These are phyloP conservation scores for Kappamyces sp. DNA, from an alignment of 192 early-diverging fungal species.

Conservation along the genomic window DNA sequence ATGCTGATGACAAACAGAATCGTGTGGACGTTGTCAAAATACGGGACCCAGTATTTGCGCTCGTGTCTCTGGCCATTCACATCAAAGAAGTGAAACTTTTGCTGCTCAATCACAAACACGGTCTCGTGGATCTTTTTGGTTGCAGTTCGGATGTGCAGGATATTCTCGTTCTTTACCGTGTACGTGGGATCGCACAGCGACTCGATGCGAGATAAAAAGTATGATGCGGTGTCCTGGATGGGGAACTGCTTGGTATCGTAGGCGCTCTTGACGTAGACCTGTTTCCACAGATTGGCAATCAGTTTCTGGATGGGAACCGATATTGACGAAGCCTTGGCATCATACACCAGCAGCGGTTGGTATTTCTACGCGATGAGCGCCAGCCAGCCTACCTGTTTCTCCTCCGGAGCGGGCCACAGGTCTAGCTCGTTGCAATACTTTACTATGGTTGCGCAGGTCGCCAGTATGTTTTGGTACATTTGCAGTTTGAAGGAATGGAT, in stretches of 20 bases:
- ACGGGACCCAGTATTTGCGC: conserved; percentile 59
- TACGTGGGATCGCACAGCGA: not conserved
- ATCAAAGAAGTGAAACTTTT: conserved; percentile 39
- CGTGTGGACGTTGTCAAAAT: conserved; percentile 53
- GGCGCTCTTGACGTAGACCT: too few relatives aligned
- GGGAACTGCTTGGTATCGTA: too few relatives aligned
- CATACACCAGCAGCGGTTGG: too few relatives aligned
- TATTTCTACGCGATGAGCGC: too few relatives aligned
- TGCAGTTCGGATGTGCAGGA: not conserved
- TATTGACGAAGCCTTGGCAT: too few relatives aligned
- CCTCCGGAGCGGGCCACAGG: too few relatives aligned
- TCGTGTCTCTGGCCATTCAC: conserved; percentile 61
- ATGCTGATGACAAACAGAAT: conserved; percentile 61
- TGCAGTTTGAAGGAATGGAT: conserved; percentile 5
- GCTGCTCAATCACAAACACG: conserved; percentile 12
- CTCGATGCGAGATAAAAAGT: too few relatives aligned
- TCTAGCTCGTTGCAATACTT: too few relatives aligned
- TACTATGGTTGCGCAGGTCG: conserved; percentile 24
- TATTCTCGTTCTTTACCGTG: not conserved
- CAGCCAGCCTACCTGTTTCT: too few relatives aligned
- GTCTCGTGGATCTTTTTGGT: conserved; percentile 6
- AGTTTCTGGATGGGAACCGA: too few relatives aligned
- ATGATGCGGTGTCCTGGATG: too few relatives aligned
- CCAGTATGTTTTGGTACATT: conserved; percentile 33
- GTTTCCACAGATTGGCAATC: too few relatives aligned